Evolutionary conservation across 208 protist species (phyloP), one percentile per base, ranked within the genome.

Genomic region (Vickermania spadyakhi): DNA sequence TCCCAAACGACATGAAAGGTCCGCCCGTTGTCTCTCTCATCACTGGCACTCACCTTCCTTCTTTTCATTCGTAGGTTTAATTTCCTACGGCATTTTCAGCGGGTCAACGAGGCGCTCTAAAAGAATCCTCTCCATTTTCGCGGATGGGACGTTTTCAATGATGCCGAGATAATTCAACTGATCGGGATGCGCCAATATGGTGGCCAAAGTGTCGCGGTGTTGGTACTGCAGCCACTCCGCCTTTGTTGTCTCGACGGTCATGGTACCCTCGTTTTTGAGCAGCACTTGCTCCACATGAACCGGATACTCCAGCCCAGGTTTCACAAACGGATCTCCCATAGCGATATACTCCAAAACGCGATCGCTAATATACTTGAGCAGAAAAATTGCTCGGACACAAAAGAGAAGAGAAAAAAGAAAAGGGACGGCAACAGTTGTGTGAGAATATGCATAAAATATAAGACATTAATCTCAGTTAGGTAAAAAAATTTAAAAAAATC

Each of bases 291-390:
- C 88, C 56, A 92, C 75, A 56, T 92, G 81, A 14, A 84, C 80
- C 50, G 84, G 73, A 55, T 92, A 95, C 66, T 86, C 72, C 59
- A 95, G 62, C 1, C 88, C 88, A 14, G 85, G 84, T 0, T 83
- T 77, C 52, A 95, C 88, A 70, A 91, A 92, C 2, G 88, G 88
- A 57, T 95, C 88, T n/a, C 88, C 88, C 88, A 95, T 81, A 18
- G 26, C 30, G 41, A 60, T 30, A 77, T 5, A 28, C 22, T 3
- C 60, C 56, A 18, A 31, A 22, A 50, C 30, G 42, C 22, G 11
- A n/a, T 51, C 28, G 50, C 2, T 23, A 28, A 61, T 25, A 56
- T 14, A 61, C 52, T 42, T 13, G 18, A 50, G 18, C 13, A 50
- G 18, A 42, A 18, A 63, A 27, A n/a, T 65, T 2, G 50, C 22